Base-by-base conservation (phyloP, 192 early-diverging fungal species). In the Rhizophagus clarus region DNA sequence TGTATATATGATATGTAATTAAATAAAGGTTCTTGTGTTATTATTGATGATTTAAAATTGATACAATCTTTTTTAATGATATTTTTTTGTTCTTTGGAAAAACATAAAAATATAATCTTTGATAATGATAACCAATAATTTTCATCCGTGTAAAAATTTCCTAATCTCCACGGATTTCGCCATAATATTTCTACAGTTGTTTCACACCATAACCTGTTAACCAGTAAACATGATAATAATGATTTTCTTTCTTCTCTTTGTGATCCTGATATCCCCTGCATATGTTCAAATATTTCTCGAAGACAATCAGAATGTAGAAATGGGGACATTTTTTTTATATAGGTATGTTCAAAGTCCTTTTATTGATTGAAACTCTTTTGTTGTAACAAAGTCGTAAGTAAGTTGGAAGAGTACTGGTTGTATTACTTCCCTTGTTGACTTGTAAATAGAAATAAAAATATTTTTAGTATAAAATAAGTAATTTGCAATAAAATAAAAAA, bases 131-230 rank as follows among this genome's bases (percentile, higher is more conserved):
- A 31, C 63, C 63, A 66, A 66, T 66, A 66, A 28, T 7, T 31
- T 11, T 26, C 12, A 66, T 66, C 63, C 4, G 4, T 31, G 29
- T 14, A 66, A 66, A 66, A 66, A 28, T 11, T 29, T 22, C 70
- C 15, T 12, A 34, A 34, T 24, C 37, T 29, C 22, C 24, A 72
- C n/a, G 70, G 70, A 40, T 72, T n/a, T 26, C 42, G 32, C 70
- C 70, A 72, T 37, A 72, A 72, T 11, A 47, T 42, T 29, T 29
- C 31, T 24, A 72, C 10, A 10, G 70, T 37, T 5, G 22, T 72
- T 12, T 72, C 70, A 72, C 70, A 72, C 70, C 70, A 72, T 12
- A 42, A 12, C 7, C 70, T 29, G 45, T 72, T 72, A 10, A 72
- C 70, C 1, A 72, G 11, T 72, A 72, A 24, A 72, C 70, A 72